Conservation (phyloP, 169 alveolate genomes). For the Babesia microti region DNA sequence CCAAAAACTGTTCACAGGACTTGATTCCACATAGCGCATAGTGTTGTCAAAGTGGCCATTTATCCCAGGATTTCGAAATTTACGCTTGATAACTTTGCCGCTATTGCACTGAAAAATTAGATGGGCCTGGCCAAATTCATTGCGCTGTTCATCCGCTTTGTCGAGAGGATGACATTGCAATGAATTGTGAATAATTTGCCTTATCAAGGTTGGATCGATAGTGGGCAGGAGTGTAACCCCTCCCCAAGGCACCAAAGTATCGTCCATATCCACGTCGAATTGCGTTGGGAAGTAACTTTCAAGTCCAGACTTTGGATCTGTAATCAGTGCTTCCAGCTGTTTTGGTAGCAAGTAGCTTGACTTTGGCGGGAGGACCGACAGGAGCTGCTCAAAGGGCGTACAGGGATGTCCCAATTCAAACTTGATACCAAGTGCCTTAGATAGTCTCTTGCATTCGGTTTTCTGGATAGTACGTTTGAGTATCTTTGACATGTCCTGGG, state of each 20-base stretch:
- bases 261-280: slow-evolving; percentile 62
- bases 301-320: slow-evolving; percentile 46
- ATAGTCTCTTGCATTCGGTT: slow-evolving; percentile 1
- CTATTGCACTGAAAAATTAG: no score
- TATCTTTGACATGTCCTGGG: slow-evolving; percentile 26
- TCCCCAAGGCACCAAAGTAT: slow-evolving; percentile 58
- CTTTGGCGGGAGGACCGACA: slow-evolving; percentile 56
- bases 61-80: no score
- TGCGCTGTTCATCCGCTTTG: no score
- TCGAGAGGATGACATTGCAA: no score
- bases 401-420: slow-evolving; percentile 33
- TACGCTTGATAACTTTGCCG: no score
- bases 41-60: no score
- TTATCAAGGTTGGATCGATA: no score
- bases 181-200: no score
- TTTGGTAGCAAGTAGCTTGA: slow-evolving; percentile 47
- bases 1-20: no score
- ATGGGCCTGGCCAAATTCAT: no score
- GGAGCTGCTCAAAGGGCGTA: slow-evolving; percentile 55
- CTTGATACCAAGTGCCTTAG: slow-evolving; percentile 9
- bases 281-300: slow-evolving; percentile 37
- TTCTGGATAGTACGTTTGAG: slow-evolving; percentile 3
- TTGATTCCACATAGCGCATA: no score
- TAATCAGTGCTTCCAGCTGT: slow-evolving; percentile 33
- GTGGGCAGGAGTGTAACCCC: slow-evolving; percentile 57